Base-by-base conservation (phyloP, 2,329 filamentous ascomycete genomes). In the Epichloe sibirici region DNA sequence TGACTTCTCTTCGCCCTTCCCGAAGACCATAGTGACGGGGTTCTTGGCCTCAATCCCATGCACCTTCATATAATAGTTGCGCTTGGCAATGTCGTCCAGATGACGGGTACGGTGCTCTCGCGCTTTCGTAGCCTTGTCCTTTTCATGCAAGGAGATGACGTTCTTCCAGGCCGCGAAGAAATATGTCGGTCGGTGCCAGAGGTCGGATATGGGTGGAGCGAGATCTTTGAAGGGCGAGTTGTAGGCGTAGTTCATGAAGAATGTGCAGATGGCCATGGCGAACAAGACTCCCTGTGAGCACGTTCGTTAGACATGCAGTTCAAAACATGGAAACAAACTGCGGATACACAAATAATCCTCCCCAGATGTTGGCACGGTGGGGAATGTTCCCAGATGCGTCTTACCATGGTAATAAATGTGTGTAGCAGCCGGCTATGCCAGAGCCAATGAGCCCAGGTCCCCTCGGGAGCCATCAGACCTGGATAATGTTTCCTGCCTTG, bases 81-180 rank as follows among this genome's bases (percentile, higher is more conserved):
- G 79, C 80, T 96, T 95, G 67, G 85, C 79, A 31, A 93, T 85
- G 71, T 98, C 93, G 59, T 95, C 89, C 52, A 89, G 76, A 59
- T 82, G 83, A 63, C 78, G 78, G 62, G 81, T 79, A 52, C 90
- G 79, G 71, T 82, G 82, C 68, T 90, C 87, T 50, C 78, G 75
- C 31, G 86, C 85, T 63, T 82, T 72, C 57, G 78, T 74, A 34
- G 82, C 84, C 58, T 80, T 79, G 66, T 90, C 84, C 60, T 82
- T 78, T 59, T 86, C 79, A 65, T 94, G 86, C 72, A 95, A 77
- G 55, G 80, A 76, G 63, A 91, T 80, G 53, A 95, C 87, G 54
- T 88, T 77, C 56, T 85, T 63, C 63, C 83, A 83, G 53, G 82
- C 80, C 25, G 74, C 69, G 38, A 85, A 63, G 58, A 84, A 90